A percentile compares a stretch with the other conserved stretches of the same genome.
Conservation (phyloP, 139 green algal genomes). For the Coelastrella sp. region DNA sequence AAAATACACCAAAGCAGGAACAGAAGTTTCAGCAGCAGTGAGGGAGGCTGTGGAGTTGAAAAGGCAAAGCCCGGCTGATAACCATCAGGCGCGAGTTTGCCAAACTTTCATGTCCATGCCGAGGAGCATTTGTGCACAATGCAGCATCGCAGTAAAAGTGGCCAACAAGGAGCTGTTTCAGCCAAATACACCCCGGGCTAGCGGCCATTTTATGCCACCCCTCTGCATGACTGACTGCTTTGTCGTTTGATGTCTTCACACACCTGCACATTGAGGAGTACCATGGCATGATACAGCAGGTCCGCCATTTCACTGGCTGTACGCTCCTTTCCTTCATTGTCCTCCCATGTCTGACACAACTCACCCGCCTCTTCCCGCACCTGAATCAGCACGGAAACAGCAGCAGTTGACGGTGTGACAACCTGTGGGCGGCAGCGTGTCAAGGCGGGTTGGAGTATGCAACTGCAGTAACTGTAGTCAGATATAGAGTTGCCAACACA, state of each 20-base stretch:
- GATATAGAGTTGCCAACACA: background rate
- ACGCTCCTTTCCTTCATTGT: slow-evolving; percentile 87
- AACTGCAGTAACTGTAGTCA: background rate
- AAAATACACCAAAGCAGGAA: slow-evolving; percentile 12
- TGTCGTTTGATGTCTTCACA: background rate
- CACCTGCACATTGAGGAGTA: slow-evolving; percentile 90
- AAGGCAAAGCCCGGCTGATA: background rate
- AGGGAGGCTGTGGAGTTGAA: too few relatives aligned
- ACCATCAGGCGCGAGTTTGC: background rate
- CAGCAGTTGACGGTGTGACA: slow-evolving; percentile 7
- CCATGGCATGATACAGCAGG: slow-evolving; percentile 98
- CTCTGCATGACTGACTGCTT: background rate
- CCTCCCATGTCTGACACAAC: slow-evolving; percentile 93
- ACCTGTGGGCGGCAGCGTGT: background rate
- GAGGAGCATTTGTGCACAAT: too few relatives aligned
- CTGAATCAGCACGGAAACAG: slow-evolving; percentile 30
- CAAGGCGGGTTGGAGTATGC: background rate
- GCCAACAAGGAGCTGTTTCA: background rate
- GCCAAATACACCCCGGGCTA: background rate
- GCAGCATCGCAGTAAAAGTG: too few relatives aligned
- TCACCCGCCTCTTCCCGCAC: slow-evolving; percentile 94
- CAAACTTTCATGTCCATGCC: too few relatives aligned
- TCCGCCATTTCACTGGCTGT: slow-evolving; percentile 94
- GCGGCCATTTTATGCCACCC: background rate
- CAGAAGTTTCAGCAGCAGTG: background rate